Evolutionary conservation across 2,329 filamentous ascomycete genomes (phyloP).

Genomic region (Botryotinia globosa): DNA sequence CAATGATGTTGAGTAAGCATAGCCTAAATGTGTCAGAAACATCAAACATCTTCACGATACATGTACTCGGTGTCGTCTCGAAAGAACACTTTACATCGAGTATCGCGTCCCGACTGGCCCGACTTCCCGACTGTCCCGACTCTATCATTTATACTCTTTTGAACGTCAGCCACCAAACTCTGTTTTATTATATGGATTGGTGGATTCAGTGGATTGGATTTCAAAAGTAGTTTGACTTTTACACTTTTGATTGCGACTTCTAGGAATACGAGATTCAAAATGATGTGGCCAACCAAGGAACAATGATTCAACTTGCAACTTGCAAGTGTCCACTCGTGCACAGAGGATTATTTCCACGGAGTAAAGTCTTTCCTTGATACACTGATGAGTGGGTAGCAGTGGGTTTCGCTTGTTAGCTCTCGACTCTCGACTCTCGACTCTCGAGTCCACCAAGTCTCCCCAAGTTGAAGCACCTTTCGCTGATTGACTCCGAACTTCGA

Average conservation of each 20-base stretch:
- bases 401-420: neutral
- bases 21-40: neutral
- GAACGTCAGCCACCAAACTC: neutral
- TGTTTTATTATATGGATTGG: neutral
- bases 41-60: conserved; percentile 2
- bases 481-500: neutral
- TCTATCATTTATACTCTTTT: neutral
- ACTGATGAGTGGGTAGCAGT: neutral
- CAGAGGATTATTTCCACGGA: neutral
- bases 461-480: neutral
- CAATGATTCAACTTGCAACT: neutral
- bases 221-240: neutral
- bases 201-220: neutral
- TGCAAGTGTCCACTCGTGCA: conserved; percentile 1
- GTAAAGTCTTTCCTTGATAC: neutral
- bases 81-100: neutral
- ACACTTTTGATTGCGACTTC: neutral
- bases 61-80: neutral
- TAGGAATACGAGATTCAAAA: conserved; percentile 3
- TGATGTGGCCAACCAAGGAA: conserved; percentile 14
- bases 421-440: neutral
- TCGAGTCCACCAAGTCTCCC: neutral
- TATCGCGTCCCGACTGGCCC: neutral
- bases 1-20: neutral
- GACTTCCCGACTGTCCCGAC: neutral